A percentile compares a stretch with the other conserved stretches of the same genome.
phyloP scores from a whole-genome alignment of 2,329 filamentous ascomycete species.

The Gyromitra esculenta region DNA sequence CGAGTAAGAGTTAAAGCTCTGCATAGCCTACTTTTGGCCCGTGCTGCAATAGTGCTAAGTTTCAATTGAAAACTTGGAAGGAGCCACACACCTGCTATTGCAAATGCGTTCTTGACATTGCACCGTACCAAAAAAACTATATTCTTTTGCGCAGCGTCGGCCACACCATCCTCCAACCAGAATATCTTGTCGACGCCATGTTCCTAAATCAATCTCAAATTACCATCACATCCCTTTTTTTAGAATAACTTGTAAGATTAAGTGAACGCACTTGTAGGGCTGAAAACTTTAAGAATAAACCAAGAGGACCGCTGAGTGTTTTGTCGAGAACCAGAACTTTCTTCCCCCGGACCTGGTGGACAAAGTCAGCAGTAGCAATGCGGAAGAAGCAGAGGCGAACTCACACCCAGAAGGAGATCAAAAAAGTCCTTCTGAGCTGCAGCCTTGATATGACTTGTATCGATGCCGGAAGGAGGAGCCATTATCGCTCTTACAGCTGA shows the following conservation, averaged over 20 bases:
- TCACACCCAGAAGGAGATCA: conserved; percentile 91
- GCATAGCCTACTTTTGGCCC: conserved; percentile 71
- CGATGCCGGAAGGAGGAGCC: conserved; percentile 67
- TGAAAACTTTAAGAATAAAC: conserved; percentile 92
- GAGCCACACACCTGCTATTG: conserved; percentile 80
- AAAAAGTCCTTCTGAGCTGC: conserved; percentile 89
- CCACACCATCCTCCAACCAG: conserved; percentile 93
- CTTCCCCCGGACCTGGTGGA: conserved; percentile 87
- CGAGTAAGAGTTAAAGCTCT: conserved; percentile 65
- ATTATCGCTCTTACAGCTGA: conserved; percentile 40
- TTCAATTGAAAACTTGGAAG: conserved; percentile 34
- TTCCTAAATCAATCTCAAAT: conserved; percentile 72
- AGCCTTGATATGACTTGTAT: conserved; percentile 77
- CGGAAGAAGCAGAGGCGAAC: conserved; percentile 63
- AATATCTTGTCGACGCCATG: conserved; percentile 99
- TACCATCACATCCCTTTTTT: conserved; percentile 18
- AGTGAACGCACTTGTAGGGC: conserved; percentile 56
- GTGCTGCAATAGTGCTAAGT: conserved; percentile 46
- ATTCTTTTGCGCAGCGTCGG: conserved; percentile 87
- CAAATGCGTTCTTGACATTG: conserved; percentile 81
- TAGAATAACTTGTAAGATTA: neutral
- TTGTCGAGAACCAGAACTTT: conserved; percentile 97
- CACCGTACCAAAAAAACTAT: conserved; percentile 92
- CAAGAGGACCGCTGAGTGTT: conserved; percentile 86
- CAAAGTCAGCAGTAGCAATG: conserved; percentile 54